Conservation (phyloP, 2,329 filamentous ascomycete species). For the Epichloe gansuensis region DNA sequence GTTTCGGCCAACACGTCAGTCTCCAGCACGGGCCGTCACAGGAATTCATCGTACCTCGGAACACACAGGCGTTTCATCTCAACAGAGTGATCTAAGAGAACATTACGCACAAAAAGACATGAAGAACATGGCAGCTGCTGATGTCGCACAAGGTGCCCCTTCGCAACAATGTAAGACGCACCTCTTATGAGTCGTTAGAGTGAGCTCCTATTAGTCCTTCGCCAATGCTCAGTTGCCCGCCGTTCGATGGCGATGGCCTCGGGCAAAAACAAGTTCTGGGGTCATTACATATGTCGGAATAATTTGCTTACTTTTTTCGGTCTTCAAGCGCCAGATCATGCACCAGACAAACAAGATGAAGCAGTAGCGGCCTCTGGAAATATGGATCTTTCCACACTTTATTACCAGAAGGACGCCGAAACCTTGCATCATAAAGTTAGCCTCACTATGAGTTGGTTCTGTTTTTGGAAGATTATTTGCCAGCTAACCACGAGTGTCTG, state of each 20-base stretch:
- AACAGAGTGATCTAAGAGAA: not conserved
- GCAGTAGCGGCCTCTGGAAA: no score
- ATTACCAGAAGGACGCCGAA: no score
- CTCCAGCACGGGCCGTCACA: not conserved
- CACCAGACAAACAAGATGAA: no score
- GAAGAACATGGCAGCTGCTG: not conserved
- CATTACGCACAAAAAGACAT: not conserved
- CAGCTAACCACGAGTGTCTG: not conserved
- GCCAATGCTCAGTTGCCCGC: no score
- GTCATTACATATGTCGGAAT: no score
- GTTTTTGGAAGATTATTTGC: not conserved
- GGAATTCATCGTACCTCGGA: not conserved
- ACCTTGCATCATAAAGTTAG: not conserved
- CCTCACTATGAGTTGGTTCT: not conserved
- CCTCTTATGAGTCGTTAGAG: not conserved
- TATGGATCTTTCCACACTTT: no score
- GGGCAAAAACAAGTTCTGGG: no score
- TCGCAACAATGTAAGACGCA: not conserved
- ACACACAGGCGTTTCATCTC: not conserved
- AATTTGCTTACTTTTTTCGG: not conserved
- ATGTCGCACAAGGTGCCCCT: not conserved
- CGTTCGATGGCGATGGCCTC: no score
- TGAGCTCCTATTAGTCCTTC: no score
- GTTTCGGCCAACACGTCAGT: not conserved
- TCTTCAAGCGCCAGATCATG: not conserved